Conservation (phyloP, 352 stramenopile genomes). For the Phytophthora uliginosa region DNA sequence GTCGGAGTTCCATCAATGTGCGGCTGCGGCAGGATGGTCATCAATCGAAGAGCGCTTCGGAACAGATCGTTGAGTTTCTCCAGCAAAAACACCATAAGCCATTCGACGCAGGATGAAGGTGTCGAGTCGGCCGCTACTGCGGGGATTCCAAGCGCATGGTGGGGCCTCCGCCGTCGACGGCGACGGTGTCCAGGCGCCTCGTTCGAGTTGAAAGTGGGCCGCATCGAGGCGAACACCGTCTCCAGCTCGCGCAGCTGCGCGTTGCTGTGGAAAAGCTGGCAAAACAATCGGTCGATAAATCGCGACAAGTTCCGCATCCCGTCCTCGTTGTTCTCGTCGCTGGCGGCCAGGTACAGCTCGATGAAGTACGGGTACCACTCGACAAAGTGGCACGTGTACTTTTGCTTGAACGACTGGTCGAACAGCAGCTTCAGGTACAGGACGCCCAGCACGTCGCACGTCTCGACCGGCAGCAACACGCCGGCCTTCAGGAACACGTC, state of each 20-base stretch:
- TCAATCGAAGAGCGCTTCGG: constrained; percentile 64
- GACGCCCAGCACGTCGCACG: constrained; percentile 81
- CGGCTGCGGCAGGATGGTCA: constrained; percentile 53
- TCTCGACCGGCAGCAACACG: constrained; percentile 75
- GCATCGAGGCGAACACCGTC: constrained; percentile 47
- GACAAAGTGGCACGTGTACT: constrained; percentile 86
- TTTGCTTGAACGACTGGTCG: constrained; percentile 83
- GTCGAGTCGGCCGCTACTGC: constrained; percentile 22
- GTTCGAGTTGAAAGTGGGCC: constrained; percentile 21
- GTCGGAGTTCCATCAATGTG: constrained; percentile 20
- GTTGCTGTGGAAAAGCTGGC: constrained; percentile 87
- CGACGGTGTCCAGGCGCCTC: constrained; percentile 12
- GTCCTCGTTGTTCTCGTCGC: constrained; percentile 78
- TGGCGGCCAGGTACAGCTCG: constrained; percentile 71
- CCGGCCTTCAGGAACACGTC: constrained; percentile 82
- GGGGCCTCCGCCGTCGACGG: constrained; percentile 16
- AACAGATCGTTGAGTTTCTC: constrained; percentile 77
- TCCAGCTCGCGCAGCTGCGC: constrained; percentile 81
- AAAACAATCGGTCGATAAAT: constrained; percentile 89
- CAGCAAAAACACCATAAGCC: constrained; percentile 72
- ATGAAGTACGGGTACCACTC: constrained; percentile 88
- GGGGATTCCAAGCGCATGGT: constrained; percentile 18
- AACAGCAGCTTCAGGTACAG: constrained; percentile 88
- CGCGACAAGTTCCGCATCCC: constrained; percentile 81
- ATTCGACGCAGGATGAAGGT: constrained; percentile 64